Evolutionary conservation across 129 eudicot species (phyloP), one percentile per base, ranked within the genome.

Genomic region (Glebionis coronaria): DNA sequence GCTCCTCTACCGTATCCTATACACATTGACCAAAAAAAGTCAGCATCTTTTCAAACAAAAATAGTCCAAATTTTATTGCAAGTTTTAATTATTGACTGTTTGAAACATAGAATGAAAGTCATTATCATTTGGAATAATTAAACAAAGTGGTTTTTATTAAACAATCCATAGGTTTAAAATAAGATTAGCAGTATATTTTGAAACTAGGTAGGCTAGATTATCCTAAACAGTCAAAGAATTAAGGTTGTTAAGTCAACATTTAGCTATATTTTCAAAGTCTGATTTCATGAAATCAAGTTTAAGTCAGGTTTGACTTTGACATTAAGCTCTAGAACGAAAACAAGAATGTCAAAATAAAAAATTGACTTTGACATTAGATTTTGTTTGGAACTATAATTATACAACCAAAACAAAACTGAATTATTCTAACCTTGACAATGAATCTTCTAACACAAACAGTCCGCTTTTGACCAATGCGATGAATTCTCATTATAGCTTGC

Each of bases 401-500:
- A 25, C 23, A 44, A 27, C 12, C 19, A 8, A 58, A 5, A 53
- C 28, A 13, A 59, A 59, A 13, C 8, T 57, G 63, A 19, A 16
- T 16, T 54, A 46, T 21, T 14, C 66, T 23, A 31, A 86, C 97
- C 97, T 87, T 82, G 58, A 87, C 95, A 56, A 87, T 90, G 76
- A 90, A 90, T 72, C 97, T 84, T 76, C 97, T 84, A 35, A 90
- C 97, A 64, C 83, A 74, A 66, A 90, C 97, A 0, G 97, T 90
- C 57, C 85, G 73, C 56, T 90, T 87, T 69, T 90, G 97, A 67
- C 97, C 97, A 50, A 90, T 90, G 44, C 97, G 91, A 45, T 90
- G 97, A 59, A 87, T 87, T 66, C 97, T 71, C 97, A 90, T 90
- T 14, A 90, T 84, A 40, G 95, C 95, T 73, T 90, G 97, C 79